Evolutionary conservation across 306 rosid species (phyloP), one percentile per base, ranked within the genome.

Genomic region (barrel medic (Medicago truncatula)): DNA sequence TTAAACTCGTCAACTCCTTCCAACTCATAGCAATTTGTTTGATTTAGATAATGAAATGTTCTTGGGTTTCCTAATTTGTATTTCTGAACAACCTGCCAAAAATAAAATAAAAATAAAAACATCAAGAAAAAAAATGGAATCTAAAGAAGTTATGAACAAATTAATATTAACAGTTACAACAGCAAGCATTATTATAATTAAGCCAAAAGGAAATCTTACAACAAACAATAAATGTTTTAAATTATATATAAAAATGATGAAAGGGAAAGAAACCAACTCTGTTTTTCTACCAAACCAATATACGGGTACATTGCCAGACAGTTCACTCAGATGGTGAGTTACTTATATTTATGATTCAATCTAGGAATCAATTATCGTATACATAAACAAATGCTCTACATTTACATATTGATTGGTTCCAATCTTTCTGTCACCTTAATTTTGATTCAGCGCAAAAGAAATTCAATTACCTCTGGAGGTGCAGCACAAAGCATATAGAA

Each of bases 401-500:
- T 66, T 25, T 18, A 76, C 41, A 69, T 57, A 56, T 62, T 40
- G 16, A 59, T 39, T 79, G 46, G 56, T 81, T 75, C 73, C 46
- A 40, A 44, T 56, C 67, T 16, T 52, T 67, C 50, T 13, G 36
- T 71, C 76, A 86, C 78, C 68, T 36, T 28, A 36, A 67, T 73
- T 40, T 50, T 17, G 21, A 78, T 44, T 58, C 78, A 6, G 76
- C 39, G 25, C 39, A 83, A 62, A 40, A 69, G 67, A 53, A 72
- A 62, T 62, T 18, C 9, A 70, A 84, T 71, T 92, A 96, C 99
- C 99, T 90, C 98, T 3, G 83, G 90, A 59, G 98, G 92, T 57
- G 90, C 99, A 79, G 96, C 92, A 87, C 99, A 96, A 76, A 96
- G 97, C 99, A 96, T 96, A 88, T 96, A 96, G 91, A 96, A 96